Evolutionary conservation across 495 filamentous ascomycete genomes (phyloP).

Genomic region (Neurospora tetraspora): DNA sequence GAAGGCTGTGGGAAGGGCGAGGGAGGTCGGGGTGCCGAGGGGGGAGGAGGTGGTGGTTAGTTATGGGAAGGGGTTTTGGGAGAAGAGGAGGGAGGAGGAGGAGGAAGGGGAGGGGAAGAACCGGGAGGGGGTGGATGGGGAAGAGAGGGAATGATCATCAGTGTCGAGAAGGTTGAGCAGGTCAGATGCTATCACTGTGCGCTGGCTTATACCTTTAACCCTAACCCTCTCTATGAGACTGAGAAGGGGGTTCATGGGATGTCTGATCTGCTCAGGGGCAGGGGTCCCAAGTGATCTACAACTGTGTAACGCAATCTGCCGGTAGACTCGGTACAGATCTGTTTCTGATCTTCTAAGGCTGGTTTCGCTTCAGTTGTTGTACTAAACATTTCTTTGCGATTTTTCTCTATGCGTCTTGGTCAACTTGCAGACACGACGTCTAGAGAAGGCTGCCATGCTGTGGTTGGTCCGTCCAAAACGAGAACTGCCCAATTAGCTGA

Average conservation of each 20-base stretch:
- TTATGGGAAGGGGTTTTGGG: conserved; percentile 63
- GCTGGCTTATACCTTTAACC: neutral
- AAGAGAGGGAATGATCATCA: too few relatives aligned
- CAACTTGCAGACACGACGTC: neutral
- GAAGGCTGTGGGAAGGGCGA: conserved; percentile 35
- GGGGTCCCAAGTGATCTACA: neutral
- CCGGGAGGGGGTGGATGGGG: neutral
- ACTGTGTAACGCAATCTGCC: neutral
- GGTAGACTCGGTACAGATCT: neutral
- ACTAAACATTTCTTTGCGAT: neutral
- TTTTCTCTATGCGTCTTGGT: neutral
- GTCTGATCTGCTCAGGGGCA: neutral
- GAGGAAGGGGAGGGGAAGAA: conserved; percentile 4
- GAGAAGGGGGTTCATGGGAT: neutral
- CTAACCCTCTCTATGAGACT: neutral
- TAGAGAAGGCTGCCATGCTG: neutral
- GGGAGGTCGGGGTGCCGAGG: conserved; percentile 16
- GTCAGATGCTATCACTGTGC: neutral
- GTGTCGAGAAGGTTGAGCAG: neutral
- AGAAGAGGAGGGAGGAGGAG: conserved; percentile 20
- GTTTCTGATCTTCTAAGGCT: neutral
- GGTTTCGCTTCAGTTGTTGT: neutral
- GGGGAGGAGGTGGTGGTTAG: conserved; percentile 44
- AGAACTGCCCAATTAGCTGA: neutral
- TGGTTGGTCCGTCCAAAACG: neutral